Evolutionary conservation across 176 grass and related monocot genomes (phyloP).

Genomic region (Carex pumila): DNA sequence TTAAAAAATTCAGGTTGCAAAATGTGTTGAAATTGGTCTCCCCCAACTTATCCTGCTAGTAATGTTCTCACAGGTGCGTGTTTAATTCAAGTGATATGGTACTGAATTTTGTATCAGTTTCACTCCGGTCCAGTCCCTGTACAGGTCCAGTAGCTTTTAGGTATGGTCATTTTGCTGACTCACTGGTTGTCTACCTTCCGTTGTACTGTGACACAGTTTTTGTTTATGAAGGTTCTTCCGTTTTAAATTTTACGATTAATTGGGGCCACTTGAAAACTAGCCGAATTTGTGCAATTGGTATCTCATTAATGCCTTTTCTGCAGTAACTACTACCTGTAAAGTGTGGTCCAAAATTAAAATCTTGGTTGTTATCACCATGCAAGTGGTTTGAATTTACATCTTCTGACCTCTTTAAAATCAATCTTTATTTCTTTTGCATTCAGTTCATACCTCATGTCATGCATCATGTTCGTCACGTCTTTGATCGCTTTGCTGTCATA

Average conservation of each 20-base stretch:
- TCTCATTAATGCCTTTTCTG: not conserved
- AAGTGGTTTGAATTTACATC: not conserved
- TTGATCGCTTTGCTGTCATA: constrained; percentile 83
- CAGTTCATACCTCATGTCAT: constrained; percentile 73
- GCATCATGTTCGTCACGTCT: constrained; percentile 49
- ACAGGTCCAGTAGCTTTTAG: not conserved
- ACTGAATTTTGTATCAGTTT: not conserved
- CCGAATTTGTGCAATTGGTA: not conserved
- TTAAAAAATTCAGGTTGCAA: constrained; percentile 66
- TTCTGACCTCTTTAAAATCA: not conserved
- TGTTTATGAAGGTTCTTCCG: not conserved
- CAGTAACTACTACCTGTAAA: not conserved
- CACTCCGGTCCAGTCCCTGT: not conserved
- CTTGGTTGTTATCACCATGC: not conserved
- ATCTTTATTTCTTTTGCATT: constrained; percentile 4
- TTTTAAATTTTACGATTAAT: not conserved
- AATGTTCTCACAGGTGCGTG: constrained; percentile 71
- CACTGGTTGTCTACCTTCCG: not conserved
- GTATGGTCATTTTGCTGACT: not conserved
- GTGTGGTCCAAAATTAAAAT: not conserved
- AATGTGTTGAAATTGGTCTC: constrained; percentile 94
- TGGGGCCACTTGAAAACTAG: not conserved
- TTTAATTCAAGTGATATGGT: not conserved
- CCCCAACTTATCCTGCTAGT: constrained; percentile 82
- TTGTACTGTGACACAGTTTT: not conserved